phyloP scores from a whole-genome alignment of 2,329 filamentous ascomycete species.

The Hymenoscyphus repandus region DNA sequence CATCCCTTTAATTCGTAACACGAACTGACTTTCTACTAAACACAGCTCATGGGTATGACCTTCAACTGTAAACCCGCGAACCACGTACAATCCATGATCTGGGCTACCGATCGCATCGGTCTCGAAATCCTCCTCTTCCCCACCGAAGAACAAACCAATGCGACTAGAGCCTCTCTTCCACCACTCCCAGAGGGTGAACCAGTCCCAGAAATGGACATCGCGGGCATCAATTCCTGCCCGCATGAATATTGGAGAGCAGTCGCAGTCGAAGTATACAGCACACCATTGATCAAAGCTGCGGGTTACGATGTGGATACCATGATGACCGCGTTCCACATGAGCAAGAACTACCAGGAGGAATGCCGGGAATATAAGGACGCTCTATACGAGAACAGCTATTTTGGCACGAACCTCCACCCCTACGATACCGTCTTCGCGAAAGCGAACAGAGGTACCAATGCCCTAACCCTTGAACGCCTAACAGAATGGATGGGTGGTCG shows the following conservation, averaged over 20 bases:
- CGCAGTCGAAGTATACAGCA: conserved; percentile 21
- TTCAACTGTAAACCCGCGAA: conserved; percentile 24
- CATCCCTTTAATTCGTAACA: neutral
- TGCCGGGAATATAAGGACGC: conserved; percentile 20
- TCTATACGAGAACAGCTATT: conserved; percentile 21
- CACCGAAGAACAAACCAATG: conserved; percentile 2
- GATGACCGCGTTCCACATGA: conserved; percentile 23
- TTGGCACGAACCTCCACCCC: conserved; percentile 24
- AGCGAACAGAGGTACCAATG: conserved; percentile 23
- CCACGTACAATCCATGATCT: conserved; percentile 30
- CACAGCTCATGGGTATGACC: conserved; percentile 28
- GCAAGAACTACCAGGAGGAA: conserved; percentile 10
- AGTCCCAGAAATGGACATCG: neutral
- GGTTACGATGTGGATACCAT: conserved; percentile 26
- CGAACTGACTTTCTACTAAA: conserved; percentile 5
- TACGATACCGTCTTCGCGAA: conserved; percentile 29
- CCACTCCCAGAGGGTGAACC: neutral
- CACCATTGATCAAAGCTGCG: conserved; percentile 18
- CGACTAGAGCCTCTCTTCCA: conserved; percentile 4
- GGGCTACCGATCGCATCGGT: conserved; percentile 24
- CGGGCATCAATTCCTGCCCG: conserved; percentile 26
- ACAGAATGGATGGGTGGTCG: conserved; percentile 20
- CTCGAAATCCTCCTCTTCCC: conserved; percentile 25
- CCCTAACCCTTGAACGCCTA: conserved; percentile 14
- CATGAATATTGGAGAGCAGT: conserved; percentile 20